Percentiles rank a stretch among this genome's conserved stretches.
These are phyloP conservation scores for Meyerozyma guilliermondii DNA, from an alignment of 1,139 yeast species.

Conservation along the genomic window DNA sequence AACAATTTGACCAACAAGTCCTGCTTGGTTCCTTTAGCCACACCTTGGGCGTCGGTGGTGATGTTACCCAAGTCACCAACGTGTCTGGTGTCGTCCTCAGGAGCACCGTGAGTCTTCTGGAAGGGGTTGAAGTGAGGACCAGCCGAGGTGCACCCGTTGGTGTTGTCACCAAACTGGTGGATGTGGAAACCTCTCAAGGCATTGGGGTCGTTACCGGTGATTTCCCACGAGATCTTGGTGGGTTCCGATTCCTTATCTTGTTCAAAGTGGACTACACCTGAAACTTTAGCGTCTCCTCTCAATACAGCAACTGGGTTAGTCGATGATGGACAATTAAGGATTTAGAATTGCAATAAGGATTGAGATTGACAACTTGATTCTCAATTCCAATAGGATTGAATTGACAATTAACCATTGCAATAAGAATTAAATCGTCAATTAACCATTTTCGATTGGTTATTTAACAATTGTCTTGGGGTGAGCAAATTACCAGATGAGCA, in stretches of 20 bases:
- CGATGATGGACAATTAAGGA: too few species aligned
- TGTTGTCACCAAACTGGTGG: constrained; percentile 97
- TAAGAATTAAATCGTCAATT: too few species aligned
- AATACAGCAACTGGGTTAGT: constrained; percentile 76
- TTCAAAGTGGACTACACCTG: constrained; percentile 82
- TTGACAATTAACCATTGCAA: too few species aligned
- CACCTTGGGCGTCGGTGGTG: constrained; percentile 77
- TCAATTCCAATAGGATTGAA: too few species aligned
- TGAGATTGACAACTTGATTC: too few species aligned
- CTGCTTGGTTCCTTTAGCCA: constrained; percentile 82
- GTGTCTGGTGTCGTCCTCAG: constrained; percentile 85
- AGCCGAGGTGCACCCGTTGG: constrained; percentile 98
- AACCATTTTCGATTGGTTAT: too few species aligned
- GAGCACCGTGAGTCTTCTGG: constrained; percentile 88
- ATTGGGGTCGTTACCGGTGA: constrained; percentile 80
- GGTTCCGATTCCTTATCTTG: constrained; percentile 76
- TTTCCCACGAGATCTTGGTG: constrained; percentile 82
- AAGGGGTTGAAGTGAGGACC: constrained; percentile 99
- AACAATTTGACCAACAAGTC: constrained; percentile 73
- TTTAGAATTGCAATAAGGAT: too few species aligned
- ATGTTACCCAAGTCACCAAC: constrained; percentile 98
- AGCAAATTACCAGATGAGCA: neutral
- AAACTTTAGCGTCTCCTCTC: constrained; percentile 88
- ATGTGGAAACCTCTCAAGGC: constrained; percentile 96
- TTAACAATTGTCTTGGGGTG: too few species aligned